Evolutionary conservation across 2,329 filamentous ascomycete species (phyloP).

Genomic region (Exophiala sp.): DNA sequence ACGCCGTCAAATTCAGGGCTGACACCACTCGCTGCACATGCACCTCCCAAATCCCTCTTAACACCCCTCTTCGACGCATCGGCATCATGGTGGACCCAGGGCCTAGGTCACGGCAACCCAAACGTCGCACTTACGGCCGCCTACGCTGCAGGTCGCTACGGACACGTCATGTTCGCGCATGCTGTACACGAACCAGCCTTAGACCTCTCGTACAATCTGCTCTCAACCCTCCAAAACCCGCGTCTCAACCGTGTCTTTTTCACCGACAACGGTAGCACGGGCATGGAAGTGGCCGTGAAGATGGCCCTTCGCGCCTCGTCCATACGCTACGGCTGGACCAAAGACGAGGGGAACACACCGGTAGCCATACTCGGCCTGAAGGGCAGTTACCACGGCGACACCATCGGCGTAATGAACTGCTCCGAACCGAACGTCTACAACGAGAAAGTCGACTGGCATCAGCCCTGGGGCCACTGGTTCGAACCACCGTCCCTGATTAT

Average conservation of each 20-base stretch:
- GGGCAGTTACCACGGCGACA: slow-evolving; percentile 83
- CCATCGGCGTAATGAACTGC: slow-evolving; percentile 83
- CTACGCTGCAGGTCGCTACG: slow-evolving; percentile 77
- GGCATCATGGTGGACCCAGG: slow-evolving; percentile 90
- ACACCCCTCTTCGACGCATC: slow-evolving; percentile 75
- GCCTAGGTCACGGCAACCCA: slow-evolving; percentile 75
- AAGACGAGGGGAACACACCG: slow-evolving; percentile 49
- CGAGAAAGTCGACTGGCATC: slow-evolving; percentile 82
- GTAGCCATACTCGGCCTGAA: slow-evolving; percentile 70
- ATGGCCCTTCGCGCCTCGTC: slow-evolving; percentile 73
- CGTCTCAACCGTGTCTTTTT: slow-evolving; percentile 72
- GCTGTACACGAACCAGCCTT: slow-evolving; percentile 76
- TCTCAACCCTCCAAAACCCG: slow-evolving; percentile 59
- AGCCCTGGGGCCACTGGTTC: slow-evolving; percentile 75
- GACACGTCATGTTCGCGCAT: slow-evolving; percentile 83
- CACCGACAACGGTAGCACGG: slow-evolving; percentile 80
- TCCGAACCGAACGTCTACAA: slow-evolving; percentile 75
- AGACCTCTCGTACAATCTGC: slow-evolving; percentile 61
- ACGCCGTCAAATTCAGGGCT: slow-evolving; percentile 7
- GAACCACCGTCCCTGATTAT: slow-evolving; percentile 72
- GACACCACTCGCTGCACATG: slow-evolving; percentile 18
- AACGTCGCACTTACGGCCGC: slow-evolving; percentile 69
- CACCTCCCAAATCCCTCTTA: slow-evolving; percentile 40
- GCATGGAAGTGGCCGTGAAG: slow-evolving; percentile 78
- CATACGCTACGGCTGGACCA: slow-evolving; percentile 61